Evolutionary conservation across 2,329 filamentous ascomycete genomes (phyloP).

Genomic region (Xylaria digitata): DNA sequence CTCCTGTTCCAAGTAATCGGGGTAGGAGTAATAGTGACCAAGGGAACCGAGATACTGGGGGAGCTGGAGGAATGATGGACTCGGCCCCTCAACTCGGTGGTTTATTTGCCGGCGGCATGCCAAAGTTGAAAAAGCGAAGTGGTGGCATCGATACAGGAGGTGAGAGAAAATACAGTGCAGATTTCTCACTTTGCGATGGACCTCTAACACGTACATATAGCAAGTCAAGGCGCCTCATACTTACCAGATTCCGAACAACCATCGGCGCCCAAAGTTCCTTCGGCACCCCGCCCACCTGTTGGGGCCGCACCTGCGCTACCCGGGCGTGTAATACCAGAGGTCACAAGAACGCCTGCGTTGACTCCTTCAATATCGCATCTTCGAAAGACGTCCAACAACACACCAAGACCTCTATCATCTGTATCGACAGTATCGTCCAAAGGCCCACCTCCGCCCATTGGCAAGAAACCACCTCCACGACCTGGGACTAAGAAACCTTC

Average conservation of each 20-base stretch:
- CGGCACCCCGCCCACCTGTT: conserved; percentile 70
- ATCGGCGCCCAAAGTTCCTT: conserved; percentile 65
- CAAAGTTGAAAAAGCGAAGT: conserved; percentile 88
- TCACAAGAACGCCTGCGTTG: conserved; percentile 35
- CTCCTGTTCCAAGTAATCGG: conserved; percentile 76
- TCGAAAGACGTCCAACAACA: conserved; percentile 65
- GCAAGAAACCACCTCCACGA: conserved; percentile 77
- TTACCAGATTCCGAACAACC: conserved; percentile 80
- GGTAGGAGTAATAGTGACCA: conserved; percentile 87
- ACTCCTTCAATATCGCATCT: conserved; percentile 66
- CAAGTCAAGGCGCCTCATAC: conserved; percentile 77
- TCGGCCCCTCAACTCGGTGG: conserved; percentile 84
- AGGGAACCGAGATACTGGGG: conserved; percentile 67
- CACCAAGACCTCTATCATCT: conserved; percentile 69
- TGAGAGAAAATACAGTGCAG: conserved; percentile 47
- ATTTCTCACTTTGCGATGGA: background rate
- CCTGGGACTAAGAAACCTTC: conserved; percentile 71
- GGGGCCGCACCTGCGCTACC: conserved; percentile 70
- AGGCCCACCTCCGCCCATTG: conserved; percentile 80
- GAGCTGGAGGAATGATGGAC: conserved; percentile 58
- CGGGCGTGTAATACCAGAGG: conserved; percentile 59
- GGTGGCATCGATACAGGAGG: conserved; percentile 81
- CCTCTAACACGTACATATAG: conserved; percentile 53
- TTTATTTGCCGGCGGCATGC: conserved; percentile 93
- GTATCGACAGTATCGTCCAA: conserved; percentile 68